Evolutionary conservation across 805 yeast genomes (phyloP), one percentile per base, ranked within the genome.

Genomic region (Candida loeiensis): DNA sequence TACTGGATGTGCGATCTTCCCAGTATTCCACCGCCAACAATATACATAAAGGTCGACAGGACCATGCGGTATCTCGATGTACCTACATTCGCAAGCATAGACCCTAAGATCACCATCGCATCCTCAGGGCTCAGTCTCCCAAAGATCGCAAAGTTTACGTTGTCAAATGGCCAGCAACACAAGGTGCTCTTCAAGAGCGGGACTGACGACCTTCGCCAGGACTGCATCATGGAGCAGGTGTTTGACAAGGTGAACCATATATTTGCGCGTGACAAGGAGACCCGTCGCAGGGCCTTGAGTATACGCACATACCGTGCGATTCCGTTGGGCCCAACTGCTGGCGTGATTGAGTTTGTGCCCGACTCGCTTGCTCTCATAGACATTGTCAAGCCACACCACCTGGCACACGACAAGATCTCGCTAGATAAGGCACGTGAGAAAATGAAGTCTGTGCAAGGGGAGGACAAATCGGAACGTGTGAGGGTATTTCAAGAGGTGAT

Each of bases 191-290:
- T 90, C 48, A 93, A 93, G 56, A 87, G 87, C 18, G 89, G 95
- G 4, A 74, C 86, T 7, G 99, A 93, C 62, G 99, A 93, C 61
- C 65, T 93, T 38, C 68, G 98, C 37, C 99, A 95, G 61, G 99
- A 93, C 63, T 85, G 95, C 0, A 87, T 93, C 41, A 95, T 93
- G 99, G 95, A 91, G 58, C 98, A 93, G 56, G 98, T 91, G 1
- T 93, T 95, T 59, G 83, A 75, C 15, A 86, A 89, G 52, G 96
- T 89, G 12, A 89, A 90, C 53, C 61, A 68, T 11, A 74, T 88
- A 26, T 71, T 91, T 40, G 58, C 50, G 8, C 64, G 64, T 17
- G 79, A 85, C 52, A 70, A 71, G 38, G 76, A 75, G 22, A 71
- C 91, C 0, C 58, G 80, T 18, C 71, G 64, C 37, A 59, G 90